Evolutionary conservation across 805 yeast species (phyloP), one percentile per base, ranked within the genome.

Genomic region (Dipodascopsis uninucleata): DNA sequence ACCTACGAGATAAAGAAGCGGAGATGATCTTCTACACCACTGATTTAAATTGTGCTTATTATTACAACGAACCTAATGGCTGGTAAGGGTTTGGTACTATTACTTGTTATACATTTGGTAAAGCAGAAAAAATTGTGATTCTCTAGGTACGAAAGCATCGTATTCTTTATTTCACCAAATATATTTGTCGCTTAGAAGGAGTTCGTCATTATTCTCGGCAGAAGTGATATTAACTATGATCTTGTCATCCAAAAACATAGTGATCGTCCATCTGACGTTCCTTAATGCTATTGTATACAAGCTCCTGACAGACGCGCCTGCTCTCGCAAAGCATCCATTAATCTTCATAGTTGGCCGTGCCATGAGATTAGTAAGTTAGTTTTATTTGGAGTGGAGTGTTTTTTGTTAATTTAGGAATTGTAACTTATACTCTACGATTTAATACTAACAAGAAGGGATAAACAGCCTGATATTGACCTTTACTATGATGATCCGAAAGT

Each of bases 331-430:
- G 14, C 55, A 54, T 47, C 54, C 49, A 2, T 28, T 54, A 4
- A 47, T 54, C 8, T 45, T 50, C 21, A 21, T 54, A 5, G 25
- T 55, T 3, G 58, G 57, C 4, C 44, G 48, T 8, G 49, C 58
- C 8, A 52, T 54, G 53, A 17, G 36, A 10, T 23, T 54, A 36
- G 56, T 47, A 24, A 4, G 41, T 25, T 35, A 14, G 9, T 35
- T 12, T 24, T 9, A 12, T 24, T 35, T 9, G 38, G 7, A 20
- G 7, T 31, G 23, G n/a, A 9, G 10, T 21, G 33, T 8, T 20
- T 14, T 14, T 34, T 14, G 25, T 44, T 24, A 9, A 28, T 12
- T 17, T 31, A n/a, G 18, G 25, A 10, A n/a, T 24, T 20, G 29
- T 28, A 26, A 9, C 16, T 8, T 21, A 14, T 38, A 21, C 9